Conservation (phyloP, 768 basidiomycete genomes). For the Trametes cinnabarina region DNA sequence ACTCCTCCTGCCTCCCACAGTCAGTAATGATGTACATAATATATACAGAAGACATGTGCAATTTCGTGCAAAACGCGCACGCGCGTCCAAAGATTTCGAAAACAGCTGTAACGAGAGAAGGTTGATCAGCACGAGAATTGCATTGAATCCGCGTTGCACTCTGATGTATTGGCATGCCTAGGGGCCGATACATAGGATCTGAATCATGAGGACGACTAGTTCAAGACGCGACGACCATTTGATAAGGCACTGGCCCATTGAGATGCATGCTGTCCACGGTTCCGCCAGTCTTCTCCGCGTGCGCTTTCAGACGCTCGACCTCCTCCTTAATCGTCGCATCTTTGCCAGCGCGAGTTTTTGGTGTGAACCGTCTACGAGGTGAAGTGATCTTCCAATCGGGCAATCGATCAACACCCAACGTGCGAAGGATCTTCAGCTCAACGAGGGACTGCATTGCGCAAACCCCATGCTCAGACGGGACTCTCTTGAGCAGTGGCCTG, state of each 20-base stretch:
- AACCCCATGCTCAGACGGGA: constrained; percentile 3
- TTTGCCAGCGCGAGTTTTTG: constrained; percentile 25
- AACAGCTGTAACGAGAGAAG: too few relatives aligned
- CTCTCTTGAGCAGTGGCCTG: background rate
- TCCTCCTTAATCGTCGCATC: constrained; percentile 27
- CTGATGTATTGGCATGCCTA: too few relatives aligned
- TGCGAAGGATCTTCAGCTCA: constrained; percentile 35
- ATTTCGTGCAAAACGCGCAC: too few relatives aligned
- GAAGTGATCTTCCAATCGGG: constrained; percentile 26
- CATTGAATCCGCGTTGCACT: too few relatives aligned
- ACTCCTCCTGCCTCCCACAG: too few relatives aligned
- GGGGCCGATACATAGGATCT: too few relatives aligned
- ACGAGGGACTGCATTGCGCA: constrained; percentile 27
- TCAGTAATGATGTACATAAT: too few relatives aligned
- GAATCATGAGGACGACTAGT: background rate
- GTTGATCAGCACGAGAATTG: too few relatives aligned
- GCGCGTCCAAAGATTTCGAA: too few relatives aligned
- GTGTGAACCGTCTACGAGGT: constrained; percentile 23
- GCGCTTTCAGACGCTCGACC: constrained; percentile 26
- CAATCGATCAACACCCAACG: constrained; percentile 27
- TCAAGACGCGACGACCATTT: constrained; percentile 13
- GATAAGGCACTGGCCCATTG: constrained; percentile 27
- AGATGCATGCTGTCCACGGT: constrained; percentile 29
- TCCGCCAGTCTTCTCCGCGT: constrained; percentile 25
- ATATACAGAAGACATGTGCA: too few relatives aligned